A percentile compares a stretch with the other conserved stretches of the same genome.
phyloP scores from a whole-genome alignment of 192 early-diverging fungal genomes.

The Entophlyctis luteolus region DNA sequence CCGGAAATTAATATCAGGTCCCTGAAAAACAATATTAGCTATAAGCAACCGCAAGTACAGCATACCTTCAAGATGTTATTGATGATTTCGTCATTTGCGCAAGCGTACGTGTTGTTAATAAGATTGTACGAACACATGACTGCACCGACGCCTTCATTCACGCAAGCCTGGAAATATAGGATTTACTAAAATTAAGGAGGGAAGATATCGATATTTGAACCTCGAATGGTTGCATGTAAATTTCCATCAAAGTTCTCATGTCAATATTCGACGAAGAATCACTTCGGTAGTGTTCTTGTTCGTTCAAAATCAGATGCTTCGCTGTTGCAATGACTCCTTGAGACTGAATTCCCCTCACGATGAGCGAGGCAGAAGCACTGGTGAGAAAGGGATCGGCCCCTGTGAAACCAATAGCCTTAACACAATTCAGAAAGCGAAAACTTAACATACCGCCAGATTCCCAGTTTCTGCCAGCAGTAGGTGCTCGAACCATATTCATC shows the following conservation, averaged over 20 bases:
- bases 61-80: conserved; percentile 28
- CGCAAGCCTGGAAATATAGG: background rate
- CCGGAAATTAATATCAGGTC: conserved; percentile 38
- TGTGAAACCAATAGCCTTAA: too few relatives aligned
- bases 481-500: conserved; percentile 32
- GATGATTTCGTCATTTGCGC: conserved; percentile 41
- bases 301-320: conserved; percentile 40
- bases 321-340: conserved; percentile 29
- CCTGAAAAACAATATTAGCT: conserved; percentile 44
- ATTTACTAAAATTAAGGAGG: background rate
- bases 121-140: conserved; percentile 34
- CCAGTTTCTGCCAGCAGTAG: conserved; percentile 33
- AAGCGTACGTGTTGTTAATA: conserved; percentile 20
- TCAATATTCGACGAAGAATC: conserved; percentile 37
- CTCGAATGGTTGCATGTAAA: conserved; percentile 60
- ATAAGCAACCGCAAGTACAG: too few relatives aligned
- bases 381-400: conserved; percentile 30
- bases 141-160: conserved; percentile 24
- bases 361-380: conserved; percentile 2
- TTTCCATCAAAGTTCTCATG: conserved; percentile 54
- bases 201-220: conserved; percentile 10
- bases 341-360: conserved; percentile 22
- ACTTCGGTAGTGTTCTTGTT: conserved; percentile 44
- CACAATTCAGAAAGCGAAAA: too few relatives aligned
- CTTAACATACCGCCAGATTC: conserved; percentile 20